Conservation (phyloP, 441 rosid genomes). For the Aleurites moluccanus region DNA sequence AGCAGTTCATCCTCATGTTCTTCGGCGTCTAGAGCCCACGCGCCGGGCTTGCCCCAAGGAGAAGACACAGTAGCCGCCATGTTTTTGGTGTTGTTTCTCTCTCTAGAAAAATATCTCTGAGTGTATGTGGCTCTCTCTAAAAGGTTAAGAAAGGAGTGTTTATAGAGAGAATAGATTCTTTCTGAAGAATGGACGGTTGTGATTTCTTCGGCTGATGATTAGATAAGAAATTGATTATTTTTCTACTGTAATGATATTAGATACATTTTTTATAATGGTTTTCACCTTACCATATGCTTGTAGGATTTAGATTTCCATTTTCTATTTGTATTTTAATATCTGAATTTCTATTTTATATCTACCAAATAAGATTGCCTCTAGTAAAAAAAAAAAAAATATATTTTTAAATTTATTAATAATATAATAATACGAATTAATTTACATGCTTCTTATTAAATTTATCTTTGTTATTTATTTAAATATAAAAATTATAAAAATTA, state of each 20-base stretch:
- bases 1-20: constrained; percentile 73
- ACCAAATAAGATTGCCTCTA: no score
- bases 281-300: neutral
- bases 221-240: neutral
- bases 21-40: constrained; percentile 93
- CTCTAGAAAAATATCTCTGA: no score
- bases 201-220: neutral
- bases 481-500: no score
- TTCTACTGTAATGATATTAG: neutral
- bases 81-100: neutral
- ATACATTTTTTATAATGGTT: neutral
- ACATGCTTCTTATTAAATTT: no score
- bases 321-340: neutral
- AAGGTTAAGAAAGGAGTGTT: no score
- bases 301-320: neutral
- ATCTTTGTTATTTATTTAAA: no score
- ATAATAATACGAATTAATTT: no score
- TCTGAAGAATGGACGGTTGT: neutral
- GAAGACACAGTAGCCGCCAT: constrained; percentile 89
- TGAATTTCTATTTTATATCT: no score
- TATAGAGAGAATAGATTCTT: neutral
- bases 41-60: constrained; percentile 87
- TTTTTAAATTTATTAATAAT: no score
- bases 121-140: no score
- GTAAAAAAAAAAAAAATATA: no score